These are phyloP conservation scores for Diplodia seriata DNA, from an alignment of 2,329 filamentous ascomycete genomes.

Conservation along the genomic window DNA sequence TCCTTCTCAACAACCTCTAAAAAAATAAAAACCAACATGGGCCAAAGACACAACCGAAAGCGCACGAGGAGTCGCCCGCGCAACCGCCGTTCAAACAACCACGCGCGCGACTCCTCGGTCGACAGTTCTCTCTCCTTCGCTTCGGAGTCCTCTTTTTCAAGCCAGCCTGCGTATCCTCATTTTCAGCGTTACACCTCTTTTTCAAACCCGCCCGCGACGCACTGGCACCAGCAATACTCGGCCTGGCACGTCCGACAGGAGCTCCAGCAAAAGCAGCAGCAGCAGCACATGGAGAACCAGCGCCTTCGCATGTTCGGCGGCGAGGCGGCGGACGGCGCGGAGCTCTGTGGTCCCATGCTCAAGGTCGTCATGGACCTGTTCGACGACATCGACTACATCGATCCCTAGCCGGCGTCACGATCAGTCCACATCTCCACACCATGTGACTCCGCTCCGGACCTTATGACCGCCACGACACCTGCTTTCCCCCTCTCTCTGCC, in stretches of 20 bases:
- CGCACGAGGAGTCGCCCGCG: conserved; percentile 53
- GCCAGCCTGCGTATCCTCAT: conserved; percentile 41
- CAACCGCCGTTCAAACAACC: conserved; percentile 44
- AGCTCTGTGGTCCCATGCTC: conserved; percentile 54
- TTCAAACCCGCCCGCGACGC: conserved; percentile 36
- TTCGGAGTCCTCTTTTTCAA: conserved; percentile 41
- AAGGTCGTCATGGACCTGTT: conserved; percentile 56
- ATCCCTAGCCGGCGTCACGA: conserved; percentile 40
- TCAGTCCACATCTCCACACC: background rate
- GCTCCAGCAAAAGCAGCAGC: conserved; percentile 33
- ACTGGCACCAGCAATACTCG: conserved; percentile 49
- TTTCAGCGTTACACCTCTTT: conserved; percentile 36
- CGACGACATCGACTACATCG: conserved; percentile 53
- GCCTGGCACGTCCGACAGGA: conserved; percentile 48
- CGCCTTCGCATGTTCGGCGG: conserved; percentile 54
- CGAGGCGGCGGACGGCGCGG: conserved; percentile 50
- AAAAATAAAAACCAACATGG: conserved; percentile 41
- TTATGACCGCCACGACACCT: background rate
- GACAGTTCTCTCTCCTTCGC: conserved; percentile 33
- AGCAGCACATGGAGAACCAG: conserved; percentile 41
- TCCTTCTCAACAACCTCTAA: background rate
- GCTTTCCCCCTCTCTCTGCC: background rate
- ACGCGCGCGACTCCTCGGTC: conserved; percentile 27
- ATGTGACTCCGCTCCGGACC: background rate
- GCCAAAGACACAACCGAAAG: conserved; percentile 54